Evolutionary conservation across 352 stramenopile genomes (phyloP), one percentile per base, ranked within the genome.

Genomic region (Globisporangium barbulae): DNA sequence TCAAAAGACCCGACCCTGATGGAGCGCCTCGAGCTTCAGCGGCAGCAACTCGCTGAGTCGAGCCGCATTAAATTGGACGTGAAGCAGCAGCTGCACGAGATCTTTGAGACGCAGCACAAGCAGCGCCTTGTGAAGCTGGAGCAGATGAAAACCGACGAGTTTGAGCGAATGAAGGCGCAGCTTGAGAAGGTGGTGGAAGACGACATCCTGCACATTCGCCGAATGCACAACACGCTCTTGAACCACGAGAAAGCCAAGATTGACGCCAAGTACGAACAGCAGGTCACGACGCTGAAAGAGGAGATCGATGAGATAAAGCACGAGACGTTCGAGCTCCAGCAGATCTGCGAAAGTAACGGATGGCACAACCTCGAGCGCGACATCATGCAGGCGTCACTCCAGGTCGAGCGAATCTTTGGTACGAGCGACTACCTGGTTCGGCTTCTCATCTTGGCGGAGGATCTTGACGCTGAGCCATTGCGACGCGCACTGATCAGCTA

Each of bases 401-500:
- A 89, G 35, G 78, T 93, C 6, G 81, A 93, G 60, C 59, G 71
- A 1, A 81, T 91, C 22, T 93, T 93, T 58, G 84, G 84, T 13
- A 69, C 81, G 0, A 90, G 81, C 54, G 82, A 91, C n/a, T 89
- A 82, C 41, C 62, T 93, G 0, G 65, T 93, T 21, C 84, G 81
- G 0, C 61, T 93, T 3, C 68, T 93, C 19, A 89, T 93, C 59
- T 69, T 93, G 1, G 79, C 84, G 0, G 81, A 93, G 61, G 84
- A 93, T 49, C 55, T 93, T 0, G 80, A 91, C 19, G 79, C 76
- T 6, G 75, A 83, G n/a, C 64, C 71, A 0, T 69, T 93, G 17
- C 73, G 81, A 3, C 71, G 80, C 5, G 82, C 80, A 5, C 42
- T 90, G 15, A 63, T 90, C 8, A 68, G 58, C 3, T 93, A 91